Evolutionary conservation across 1,139 yeast species (phyloP).

Genomic region (Yamadazyma trypodendri): DNA sequence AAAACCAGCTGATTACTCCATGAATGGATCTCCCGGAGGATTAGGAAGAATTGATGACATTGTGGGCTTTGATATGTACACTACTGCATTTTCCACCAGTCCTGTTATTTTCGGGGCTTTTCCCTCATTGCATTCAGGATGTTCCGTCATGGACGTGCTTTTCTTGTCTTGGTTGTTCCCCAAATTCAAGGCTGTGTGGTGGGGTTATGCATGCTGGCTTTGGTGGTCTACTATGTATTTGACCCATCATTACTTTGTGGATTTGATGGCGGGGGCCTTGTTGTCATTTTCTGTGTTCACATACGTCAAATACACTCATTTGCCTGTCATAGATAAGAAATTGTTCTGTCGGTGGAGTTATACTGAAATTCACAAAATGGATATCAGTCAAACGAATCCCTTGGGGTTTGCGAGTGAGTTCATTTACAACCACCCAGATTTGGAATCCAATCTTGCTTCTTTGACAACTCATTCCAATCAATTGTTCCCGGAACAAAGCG

Average conservation of each 20-base stretch:
- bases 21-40: slow-evolving; percentile 97
- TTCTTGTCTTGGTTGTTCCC: slow-evolving; percentile 86
- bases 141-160: slow-evolving; percentile 89
- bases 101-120: slow-evolving; percentile 98
- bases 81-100: slow-evolving; percentile 81
- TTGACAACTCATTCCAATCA: slow-evolving; percentile 9
- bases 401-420: slow-evolving; percentile 19
- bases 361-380: slow-evolving; percentile 28
- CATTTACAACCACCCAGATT: slow-evolving; percentile 13
- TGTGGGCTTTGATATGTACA: slow-evolving; percentile 80
- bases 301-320: slow-evolving; percentile 66
- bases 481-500: slow-evolving; percentile 12
- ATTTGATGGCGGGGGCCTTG: slow-evolving; percentile 85
- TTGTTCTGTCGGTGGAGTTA: slow-evolving; percentile 89
- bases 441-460: slow-evolving; percentile 6
- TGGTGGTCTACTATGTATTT: slow-evolving; percentile 99
- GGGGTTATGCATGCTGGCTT: slow-evolving; percentile 80
- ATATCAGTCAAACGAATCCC: slow-evolving; percentile 35
- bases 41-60: slow-evolving; percentile 82
- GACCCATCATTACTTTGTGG: slow-evolving; percentile 93
- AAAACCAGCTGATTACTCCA: slow-evolving; percentile 85
- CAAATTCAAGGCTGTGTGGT: slow-evolving; percentile 57
- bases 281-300: slow-evolving; percentile 70
- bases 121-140: slow-evolving; percentile 93
- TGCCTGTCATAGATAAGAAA: slow-evolving; percentile 65